Evolutionary conservation across 495 filamentous ascomycete species (phyloP).

Genomic region (Amniculicola lignicola): DNA sequence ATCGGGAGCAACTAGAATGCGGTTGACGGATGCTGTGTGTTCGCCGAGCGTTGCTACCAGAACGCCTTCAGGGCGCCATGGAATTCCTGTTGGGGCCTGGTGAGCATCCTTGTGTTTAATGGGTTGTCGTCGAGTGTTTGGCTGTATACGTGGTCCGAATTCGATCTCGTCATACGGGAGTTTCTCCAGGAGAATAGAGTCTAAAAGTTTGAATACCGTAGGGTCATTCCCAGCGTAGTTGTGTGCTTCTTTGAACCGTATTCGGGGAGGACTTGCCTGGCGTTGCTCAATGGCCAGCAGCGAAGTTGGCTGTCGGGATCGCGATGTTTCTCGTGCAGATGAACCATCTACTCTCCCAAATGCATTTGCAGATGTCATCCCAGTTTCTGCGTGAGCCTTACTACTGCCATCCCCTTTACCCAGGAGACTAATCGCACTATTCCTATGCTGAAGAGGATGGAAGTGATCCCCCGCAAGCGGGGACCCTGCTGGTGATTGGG

Average conservation of each 20-base stretch:
- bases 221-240: slow-evolving; percentile 89
- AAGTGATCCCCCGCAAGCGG: slow-evolving; percentile 12
- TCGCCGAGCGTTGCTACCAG: slow-evolving; percentile 86
- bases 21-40: slow-evolving; percentile 77
- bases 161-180: slow-evolving; percentile 77
- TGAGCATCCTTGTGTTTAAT: slow-evolving; percentile 57
- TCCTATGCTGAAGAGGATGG: slow-evolving; percentile 52
- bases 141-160: slow-evolving; percentile 78
- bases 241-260: slow-evolving; percentile 49
- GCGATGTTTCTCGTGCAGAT: slow-evolving; percentile 15
- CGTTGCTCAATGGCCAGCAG: slow-evolving; percentile 31
- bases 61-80: slow-evolving; percentile 81
- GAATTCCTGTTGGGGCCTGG: slow-evolving; percentile 44
- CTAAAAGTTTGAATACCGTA: slow-evolving; percentile 76
- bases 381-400: slow-evolving; percentile 81
- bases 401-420: slow-evolving; percentile 64
- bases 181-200: slow-evolving; percentile 85
- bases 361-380: slow-evolving; percentile 74
- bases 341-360: slow-evolving; percentile 76
- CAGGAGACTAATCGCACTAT: slow-evolving; percentile 80
- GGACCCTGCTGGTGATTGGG: slow-evolving; percentile 23
- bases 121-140: slow-evolving; percentile 59
- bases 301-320: slow-evolving; percentile 40
- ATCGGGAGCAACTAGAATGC: slow-evolving; percentile 80
- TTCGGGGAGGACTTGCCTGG: slow-evolving; percentile 37